These are phyloP conservation scores for Priceomyces carsonii DNA, from an alignment of 805 yeast genomes.

Conservation along the genomic window DNA sequence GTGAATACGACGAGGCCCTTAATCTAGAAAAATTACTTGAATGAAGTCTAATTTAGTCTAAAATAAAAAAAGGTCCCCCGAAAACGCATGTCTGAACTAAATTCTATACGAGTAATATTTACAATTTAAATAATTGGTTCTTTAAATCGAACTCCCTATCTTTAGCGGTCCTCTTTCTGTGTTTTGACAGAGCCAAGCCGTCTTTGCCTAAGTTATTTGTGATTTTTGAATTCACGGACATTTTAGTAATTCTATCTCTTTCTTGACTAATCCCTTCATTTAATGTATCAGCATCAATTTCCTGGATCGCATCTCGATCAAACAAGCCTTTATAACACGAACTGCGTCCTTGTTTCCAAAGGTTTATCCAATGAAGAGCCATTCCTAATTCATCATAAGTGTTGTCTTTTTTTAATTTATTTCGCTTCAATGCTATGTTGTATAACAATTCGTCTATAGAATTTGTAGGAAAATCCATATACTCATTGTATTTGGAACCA, in stretches of 20 bases:
- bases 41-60: not conserved
- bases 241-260: constrained; percentile 24
- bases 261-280: constrained; percentile 26
- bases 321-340: constrained; percentile 31
- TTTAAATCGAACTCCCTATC: constrained; percentile 42
- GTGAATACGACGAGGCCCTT: constrained; percentile 23
- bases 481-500: constrained; percentile 47
- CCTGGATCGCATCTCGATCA: constrained; percentile 35
- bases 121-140: constrained; percentile 39
- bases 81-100: not conserved
- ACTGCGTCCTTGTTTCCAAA: constrained; percentile 58
- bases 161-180: constrained; percentile 43
- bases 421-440: constrained; percentile 45
- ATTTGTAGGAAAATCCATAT: constrained; percentile 66
- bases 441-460: constrained; percentile 57
- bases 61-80: not conserved
- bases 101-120: constrained; percentile 7
- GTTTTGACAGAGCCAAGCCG: constrained; percentile 35
- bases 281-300: constrained; percentile 25
- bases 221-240: constrained; percentile 30
- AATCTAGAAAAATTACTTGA: constrained; percentile 19
- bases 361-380: constrained; percentile 63
- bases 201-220: constrained; percentile 39
- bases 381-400: constrained; percentile 56
- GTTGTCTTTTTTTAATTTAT: constrained; percentile 34